Base-by-base conservation (phyloP, 208 protist genomes). In the Acanthamoeba royreba region DNA sequence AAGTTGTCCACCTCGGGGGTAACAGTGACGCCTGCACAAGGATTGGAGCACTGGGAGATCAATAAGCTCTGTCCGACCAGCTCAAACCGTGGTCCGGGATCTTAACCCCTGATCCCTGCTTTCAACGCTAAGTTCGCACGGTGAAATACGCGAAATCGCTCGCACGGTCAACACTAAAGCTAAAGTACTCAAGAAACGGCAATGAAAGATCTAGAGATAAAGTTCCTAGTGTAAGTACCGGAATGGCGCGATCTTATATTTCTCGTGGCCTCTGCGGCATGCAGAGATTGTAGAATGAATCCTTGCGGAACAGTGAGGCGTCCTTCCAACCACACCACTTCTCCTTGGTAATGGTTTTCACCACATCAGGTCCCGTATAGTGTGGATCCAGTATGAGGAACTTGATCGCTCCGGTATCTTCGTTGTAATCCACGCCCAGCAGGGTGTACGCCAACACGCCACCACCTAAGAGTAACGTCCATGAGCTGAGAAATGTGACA, bases 381-480 rank as follows among this genome's bases (percentile, higher is more conserved):
- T 99, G 98, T 17, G 98, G 98, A 93, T 99, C 98, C 0, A 98
- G 93, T 33, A 99, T 97, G 11, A 99, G 95, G 66, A 98, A 99
- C 61, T 93, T 95, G 43, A 95, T 95, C 89, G 98, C 98, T 92
- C 97, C 96, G 7, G 97, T 99, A 46, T 93, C 58, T 91, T 96
- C 90, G 95, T 99, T 98, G 28, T 96, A 96, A 72, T 98, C 95
- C n/a, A 99, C 93, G 58, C 98, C 98, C 9, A 99, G 92, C 38
- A 99, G 97, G 25, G 98, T 99, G 93, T 99, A 98, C 2, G 98
- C 98, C 88, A 99, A 98, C 69, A 97, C 98, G 89, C 98, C 98
- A 53, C 98, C 98, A 33, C 93, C 92, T 94, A 53, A 4, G 8
- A 5, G 4, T 3, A 4, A 8, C 72, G n/a, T 19, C 22, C 11